Conservation (phyloP, 768 basidiomycete genomes). For the Tephrocybe sp. region DNA sequence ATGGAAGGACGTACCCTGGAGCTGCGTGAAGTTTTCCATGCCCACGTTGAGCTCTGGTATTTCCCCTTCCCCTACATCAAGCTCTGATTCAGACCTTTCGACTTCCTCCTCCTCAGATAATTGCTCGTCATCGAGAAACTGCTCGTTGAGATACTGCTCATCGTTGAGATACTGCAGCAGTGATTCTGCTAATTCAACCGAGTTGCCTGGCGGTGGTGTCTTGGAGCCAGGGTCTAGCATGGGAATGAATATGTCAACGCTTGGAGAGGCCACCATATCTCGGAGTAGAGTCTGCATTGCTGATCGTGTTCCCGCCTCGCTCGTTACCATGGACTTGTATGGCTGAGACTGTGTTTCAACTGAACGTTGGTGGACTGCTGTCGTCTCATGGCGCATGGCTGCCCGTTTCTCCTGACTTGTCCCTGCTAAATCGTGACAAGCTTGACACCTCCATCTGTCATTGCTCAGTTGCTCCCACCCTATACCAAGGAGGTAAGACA, state of each 20-base stretch:
- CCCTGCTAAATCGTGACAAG: background rate
- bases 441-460: constrained; percentile 3
- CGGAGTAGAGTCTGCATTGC: background rate
- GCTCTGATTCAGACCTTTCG: background rate
- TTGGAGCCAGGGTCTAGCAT: too few species aligned
- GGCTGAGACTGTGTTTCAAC: background rate
- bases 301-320: background rate
- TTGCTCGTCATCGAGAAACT: background rate
- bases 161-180: too few species aligned
- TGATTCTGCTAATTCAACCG: background rate
- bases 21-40: too few species aligned
- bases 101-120: background rate
- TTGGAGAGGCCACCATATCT: background rate
- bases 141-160: too few species aligned
- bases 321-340: background rate
- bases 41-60: too few species aligned
- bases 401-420: background rate
- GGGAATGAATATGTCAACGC: background rate
- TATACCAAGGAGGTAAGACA: background rate
- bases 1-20: too few species aligned
- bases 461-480: background rate
- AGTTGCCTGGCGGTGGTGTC: background rate
- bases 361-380: background rate
- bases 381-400: background rate
- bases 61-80: background rate